Evolutionary conservation across 495 filamentous ascomycete species (phyloP).

Genomic region (Aspergillus nidulans): DNA sequence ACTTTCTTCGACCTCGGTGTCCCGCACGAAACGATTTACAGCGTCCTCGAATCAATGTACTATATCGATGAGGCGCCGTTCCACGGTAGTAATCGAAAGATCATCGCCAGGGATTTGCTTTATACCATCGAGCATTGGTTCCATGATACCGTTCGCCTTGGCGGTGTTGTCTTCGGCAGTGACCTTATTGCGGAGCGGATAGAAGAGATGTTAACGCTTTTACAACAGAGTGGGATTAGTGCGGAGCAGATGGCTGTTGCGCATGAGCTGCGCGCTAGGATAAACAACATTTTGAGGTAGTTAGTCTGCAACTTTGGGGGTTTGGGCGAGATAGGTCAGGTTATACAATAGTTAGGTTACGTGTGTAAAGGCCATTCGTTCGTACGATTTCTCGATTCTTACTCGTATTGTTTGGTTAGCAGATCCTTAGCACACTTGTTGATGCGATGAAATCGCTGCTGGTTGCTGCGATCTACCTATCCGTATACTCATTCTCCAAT

Average conservation of each 20-base stretch:
- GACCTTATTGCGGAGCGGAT: constrained; percentile 46
- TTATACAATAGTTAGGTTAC: constrained; percentile 2
- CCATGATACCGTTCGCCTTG: constrained; percentile 51
- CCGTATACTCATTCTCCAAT: no score
- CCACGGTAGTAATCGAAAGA: constrained; percentile 55
- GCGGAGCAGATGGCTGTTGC: constrained; percentile 28
- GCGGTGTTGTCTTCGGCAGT: constrained; percentile 50
- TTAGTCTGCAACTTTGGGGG: background rate
- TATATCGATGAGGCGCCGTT: constrained; percentile 84
- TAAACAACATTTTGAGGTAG: constrained; percentile 42
- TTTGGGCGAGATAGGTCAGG: background rate
- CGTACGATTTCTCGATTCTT: background rate
- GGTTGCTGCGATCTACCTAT: no score
- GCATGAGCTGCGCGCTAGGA: constrained; percentile 39
- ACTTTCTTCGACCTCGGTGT: constrained; percentile 73
- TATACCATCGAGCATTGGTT: constrained; percentile 62
- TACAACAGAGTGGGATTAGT: constrained; percentile 39
- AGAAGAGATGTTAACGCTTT: constrained; percentile 39
- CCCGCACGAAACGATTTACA: constrained; percentile 66
- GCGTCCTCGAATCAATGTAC: constrained; percentile 76
- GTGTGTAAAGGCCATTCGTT: background rate
- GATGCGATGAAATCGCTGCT: no score
- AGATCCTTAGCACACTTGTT: no score
- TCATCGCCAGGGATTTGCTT: constrained; percentile 58
- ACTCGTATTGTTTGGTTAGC: background rate